Percentiles rank a stretch among this genome's conserved stretches.
phyloP scores from a whole-genome alignment of 2,329 filamentous ascomycete species.

The Chalaropsis thielavioides region DNA sequence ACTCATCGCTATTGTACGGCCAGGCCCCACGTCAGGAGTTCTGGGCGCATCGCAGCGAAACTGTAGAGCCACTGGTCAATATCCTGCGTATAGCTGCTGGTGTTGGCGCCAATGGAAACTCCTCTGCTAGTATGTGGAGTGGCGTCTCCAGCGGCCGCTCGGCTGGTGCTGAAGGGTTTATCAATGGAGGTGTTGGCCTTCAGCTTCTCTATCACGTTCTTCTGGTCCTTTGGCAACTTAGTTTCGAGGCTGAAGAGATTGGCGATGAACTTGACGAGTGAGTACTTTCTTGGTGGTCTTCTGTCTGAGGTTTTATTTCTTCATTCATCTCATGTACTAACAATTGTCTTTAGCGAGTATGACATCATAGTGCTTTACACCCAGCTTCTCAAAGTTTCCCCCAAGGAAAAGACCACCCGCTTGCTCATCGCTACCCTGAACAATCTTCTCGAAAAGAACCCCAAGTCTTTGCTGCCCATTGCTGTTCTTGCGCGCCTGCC shows the following conservation, averaged over 20 bases:
- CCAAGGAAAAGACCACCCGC: conserved; percentile 95
- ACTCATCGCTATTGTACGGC: conserved; percentile 69
- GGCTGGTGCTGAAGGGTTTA: conserved; percentile 45
- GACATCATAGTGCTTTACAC: conserved; percentile 84
- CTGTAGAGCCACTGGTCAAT: conserved; percentile 63
- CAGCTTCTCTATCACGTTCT: conserved; percentile 91
- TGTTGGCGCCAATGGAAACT: conserved; percentile 50
- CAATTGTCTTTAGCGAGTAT: conserved; percentile 51
- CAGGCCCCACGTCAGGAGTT: conserved; percentile 64
- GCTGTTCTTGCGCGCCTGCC: conserved; percentile 77
- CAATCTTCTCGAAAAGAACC: conserved; percentile 62
- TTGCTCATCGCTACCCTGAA: conserved; percentile 77
- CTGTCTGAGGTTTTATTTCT: not conserved
- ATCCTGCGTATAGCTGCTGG: conserved; percentile 68
- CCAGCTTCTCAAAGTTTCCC: conserved; percentile 79
- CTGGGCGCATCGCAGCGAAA: conserved; percentile 82
- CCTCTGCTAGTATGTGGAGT: conserved; percentile 47
- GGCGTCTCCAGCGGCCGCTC: conserved; percentile 38
- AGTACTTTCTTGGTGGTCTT: conserved; percentile 23
- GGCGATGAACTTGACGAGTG: conserved; percentile 73
- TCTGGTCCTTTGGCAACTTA: conserved; percentile 89
- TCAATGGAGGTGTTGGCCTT: conserved; percentile 73
- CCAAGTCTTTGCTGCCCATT: conserved; percentile 62
- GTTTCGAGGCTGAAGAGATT: conserved; percentile 69
- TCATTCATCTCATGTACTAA: not conserved